These are phyloP conservation scores for Cornus suecica DNA, from an alignment of 148 eudicot species.

Conservation along the genomic window DNA sequence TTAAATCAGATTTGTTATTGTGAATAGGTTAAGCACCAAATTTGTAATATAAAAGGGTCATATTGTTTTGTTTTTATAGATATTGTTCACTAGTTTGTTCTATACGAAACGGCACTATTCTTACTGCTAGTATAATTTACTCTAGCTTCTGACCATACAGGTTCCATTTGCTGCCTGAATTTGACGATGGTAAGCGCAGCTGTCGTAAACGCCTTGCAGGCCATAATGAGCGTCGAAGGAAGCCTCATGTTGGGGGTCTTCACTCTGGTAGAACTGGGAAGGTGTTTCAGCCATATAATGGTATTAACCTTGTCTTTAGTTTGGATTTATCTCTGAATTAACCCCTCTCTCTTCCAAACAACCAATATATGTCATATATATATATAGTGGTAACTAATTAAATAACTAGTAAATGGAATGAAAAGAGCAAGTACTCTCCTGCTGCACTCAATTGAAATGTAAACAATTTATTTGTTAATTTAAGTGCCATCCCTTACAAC, in stretches of 20 bases:
- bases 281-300: constrained; percentile 33
- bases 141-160: constrained; percentile 34
- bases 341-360: too few relatives aligned
- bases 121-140: background rate
- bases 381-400: too few relatives aligned
- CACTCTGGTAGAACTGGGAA: constrained; percentile 37
- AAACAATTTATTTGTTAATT: background rate
- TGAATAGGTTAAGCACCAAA: background rate
- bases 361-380: background rate
- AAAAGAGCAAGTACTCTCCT: background rate
- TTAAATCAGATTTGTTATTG: background rate
- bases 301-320: constrained; percentile 23
- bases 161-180: constrained; percentile 80
- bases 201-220: constrained; percentile 93
- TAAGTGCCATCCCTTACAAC: background rate
- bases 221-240: constrained; percentile 85
- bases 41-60: background rate
- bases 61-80: background rate
- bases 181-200: constrained; percentile 92
- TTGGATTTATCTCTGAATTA: background rate
- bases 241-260: constrained; percentile 45
- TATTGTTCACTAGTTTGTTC: background rate
- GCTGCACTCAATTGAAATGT: background rate
- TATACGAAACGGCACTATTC: background rate
- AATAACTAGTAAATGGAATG: too few relatives aligned